Base-by-base conservation (phyloP, 177 flowering plant species). In the Vitis hybrid region DNA sequence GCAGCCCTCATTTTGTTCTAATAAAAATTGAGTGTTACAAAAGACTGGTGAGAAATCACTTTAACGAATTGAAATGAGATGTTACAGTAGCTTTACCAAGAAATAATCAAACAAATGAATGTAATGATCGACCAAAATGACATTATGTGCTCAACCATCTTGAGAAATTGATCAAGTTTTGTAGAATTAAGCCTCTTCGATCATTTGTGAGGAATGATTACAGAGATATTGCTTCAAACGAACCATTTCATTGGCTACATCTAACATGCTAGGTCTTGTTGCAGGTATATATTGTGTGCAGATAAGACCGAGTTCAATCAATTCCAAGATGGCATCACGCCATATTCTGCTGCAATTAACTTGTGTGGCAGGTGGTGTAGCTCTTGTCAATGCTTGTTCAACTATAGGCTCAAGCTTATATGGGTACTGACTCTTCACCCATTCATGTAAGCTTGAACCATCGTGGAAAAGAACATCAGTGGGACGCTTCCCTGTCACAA, bases 301-400 rank as follows among this genome's bases (percentile, higher is more conserved):
- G 55, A 89, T 73, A 1, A 93, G 80, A 12, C 98, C 94, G 1
- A 93, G 80, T 67, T 93, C 98, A 17, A 93, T 79, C 81, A 93
- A 31, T 75, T 91, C 98, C 68, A 88, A n/a, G 15, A 87, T 66
- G 11, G 85, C 80, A 11, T 85, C 87, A 4, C 60, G 12, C 77
- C 81, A 86, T 58, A 80, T 59, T 60, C 82, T 76, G 62, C 59
- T 66, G 50, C 69, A 63, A 28, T 38, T 8, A 9, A 17, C 59
- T 19, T 73, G 62, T 56, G 51, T 19, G 2, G 28, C 38, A 2
- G 61, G 52, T 6, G 80, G 69, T 3, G 67, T 31, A 13, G 6
- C 75, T 56, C 79, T 80, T 8, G 28, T 52, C 19, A 89, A 8
- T 11, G 91, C 78, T 62, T 80, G 67, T 57, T 87, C 84, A 11